A percentile compares a stretch with the other conserved stretches of the same genome.
phyloP scores from a whole-genome alignment of 2,329 filamentous ascomycete species.

The Penicillium sp. region DNA sequence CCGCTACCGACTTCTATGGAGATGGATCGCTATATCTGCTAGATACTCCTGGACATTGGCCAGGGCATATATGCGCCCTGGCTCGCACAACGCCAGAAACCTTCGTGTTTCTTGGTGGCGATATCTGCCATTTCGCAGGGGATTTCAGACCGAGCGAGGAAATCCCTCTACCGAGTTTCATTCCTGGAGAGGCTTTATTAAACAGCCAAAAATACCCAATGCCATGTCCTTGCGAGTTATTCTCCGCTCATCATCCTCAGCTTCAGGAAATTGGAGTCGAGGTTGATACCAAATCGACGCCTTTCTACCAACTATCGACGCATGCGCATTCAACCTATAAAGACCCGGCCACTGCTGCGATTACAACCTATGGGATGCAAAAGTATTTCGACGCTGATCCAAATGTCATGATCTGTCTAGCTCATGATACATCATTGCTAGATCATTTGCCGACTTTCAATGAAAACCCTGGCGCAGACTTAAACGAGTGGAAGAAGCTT shows the following conservation, averaged over 20 bases:
- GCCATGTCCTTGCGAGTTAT: constrained; percentile 7
- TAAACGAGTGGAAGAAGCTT: constrained; percentile 6
- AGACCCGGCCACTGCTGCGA: not conserved
- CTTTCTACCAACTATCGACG: constrained; percentile 4
- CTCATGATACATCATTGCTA: constrained; percentile 6
- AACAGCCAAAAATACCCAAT: constrained; percentile 2
- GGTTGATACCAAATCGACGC: constrained; percentile 1
- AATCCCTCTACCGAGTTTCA: not conserved
- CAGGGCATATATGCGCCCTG: constrained; percentile 27
- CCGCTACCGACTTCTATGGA: constrained; percentile 55
- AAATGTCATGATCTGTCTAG: constrained; percentile 5
- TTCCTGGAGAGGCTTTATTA: not conserved
- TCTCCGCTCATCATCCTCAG: constrained; percentile 4
- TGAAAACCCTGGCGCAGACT: not conserved
- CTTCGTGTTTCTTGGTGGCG: constrained; percentile 35
- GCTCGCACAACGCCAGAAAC: constrained; percentile 22
- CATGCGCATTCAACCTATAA: constrained; percentile 4
- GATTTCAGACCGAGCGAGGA: constrained; percentile 33
- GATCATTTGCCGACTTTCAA: constrained; percentile 5
- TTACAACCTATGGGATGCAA: constrained; percentile 1
- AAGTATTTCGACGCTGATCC: constrained; percentile 3
- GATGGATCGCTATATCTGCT: constrained; percentile 63
- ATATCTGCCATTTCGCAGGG: constrained; percentile 31
- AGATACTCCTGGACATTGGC: constrained; percentile 30
- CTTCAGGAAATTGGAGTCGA: not conserved